Evolutionary conservation across 805 yeast genomes (phyloP).

Genomic region (Yarrowia sp.): DNA sequence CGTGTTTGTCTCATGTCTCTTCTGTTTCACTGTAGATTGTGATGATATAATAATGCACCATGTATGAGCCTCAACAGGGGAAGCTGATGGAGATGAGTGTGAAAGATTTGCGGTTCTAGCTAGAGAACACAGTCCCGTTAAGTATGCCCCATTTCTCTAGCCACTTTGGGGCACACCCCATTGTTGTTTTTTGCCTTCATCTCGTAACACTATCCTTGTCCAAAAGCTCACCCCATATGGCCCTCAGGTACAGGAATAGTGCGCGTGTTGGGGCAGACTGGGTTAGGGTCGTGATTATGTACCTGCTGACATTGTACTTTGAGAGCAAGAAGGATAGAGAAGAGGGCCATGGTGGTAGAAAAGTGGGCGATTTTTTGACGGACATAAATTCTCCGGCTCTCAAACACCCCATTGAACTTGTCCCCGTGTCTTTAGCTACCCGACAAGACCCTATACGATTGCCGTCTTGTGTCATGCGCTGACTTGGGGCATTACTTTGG

Average conservation of each 20-base stretch:
- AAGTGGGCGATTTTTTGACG: not conserved
- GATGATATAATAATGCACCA: not conserved
- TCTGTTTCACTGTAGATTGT: not conserved
- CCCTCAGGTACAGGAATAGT: not conserved
- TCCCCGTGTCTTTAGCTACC: not conserved
- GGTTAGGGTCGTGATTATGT: conserved; percentile 15
- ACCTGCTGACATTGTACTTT: conserved; percentile 26
- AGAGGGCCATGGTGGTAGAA: not conserved
- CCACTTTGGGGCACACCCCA: too few relatives aligned
- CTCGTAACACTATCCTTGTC: too few relatives aligned
- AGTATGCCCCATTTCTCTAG: too few relatives aligned
- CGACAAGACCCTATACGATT: not conserved
- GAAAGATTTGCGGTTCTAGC: too few relatives aligned
- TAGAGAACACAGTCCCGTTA: too few relatives aligned
- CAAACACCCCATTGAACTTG: not conserved
- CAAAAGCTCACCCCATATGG: too few relatives aligned
- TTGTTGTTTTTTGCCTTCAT: too few relatives aligned
- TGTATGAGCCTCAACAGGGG: not conserved
- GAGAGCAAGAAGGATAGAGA: conserved; percentile 8
- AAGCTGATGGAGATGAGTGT: too few relatives aligned
- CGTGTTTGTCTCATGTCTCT: not conserved
- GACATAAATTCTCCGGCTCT: not conserved
- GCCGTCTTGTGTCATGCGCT: conserved; percentile 10
- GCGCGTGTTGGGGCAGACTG: conserved; percentile 22
- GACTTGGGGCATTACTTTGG: conserved; percentile 23